Percentiles rank a stretch among this genome's conserved stretches.
These are phyloP conservation scores for Pichia membranifaciens DNA, from an alignment of 805 yeast species.

Conservation along the genomic window DNA sequence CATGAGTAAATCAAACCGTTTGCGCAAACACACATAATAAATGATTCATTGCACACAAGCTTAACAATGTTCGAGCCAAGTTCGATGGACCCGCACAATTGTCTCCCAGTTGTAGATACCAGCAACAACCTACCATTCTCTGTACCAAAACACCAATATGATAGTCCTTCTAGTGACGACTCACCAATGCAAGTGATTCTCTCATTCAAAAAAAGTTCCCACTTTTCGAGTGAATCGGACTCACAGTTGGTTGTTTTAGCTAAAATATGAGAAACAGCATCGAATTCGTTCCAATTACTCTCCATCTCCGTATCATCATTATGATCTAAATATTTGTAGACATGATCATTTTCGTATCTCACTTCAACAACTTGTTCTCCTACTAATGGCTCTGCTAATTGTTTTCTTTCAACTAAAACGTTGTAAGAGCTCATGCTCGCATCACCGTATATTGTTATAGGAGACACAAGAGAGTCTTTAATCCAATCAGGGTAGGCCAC, in stretches of 20 bases:
- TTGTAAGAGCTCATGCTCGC: conserved; percentile 25
- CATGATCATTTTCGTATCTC: conserved; percentile 15
- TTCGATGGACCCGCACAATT: conserved; percentile 43
- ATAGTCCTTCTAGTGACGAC: conserved; percentile 36
- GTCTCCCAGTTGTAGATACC: conserved; percentile 40
- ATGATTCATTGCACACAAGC: conserved; percentile 31
- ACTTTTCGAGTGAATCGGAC: conserved; percentile 17
- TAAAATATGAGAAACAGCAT: conserved; percentile 27
- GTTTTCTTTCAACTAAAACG: conserved; percentile 23
- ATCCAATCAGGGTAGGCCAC: conserved; percentile 30
- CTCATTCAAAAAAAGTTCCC: conserved; percentile 39
- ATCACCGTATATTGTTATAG: conserved; percentile 28
- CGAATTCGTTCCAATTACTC: conserved; percentile 32
- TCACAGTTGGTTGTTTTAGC: conserved; percentile 5
- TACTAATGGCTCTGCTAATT: background rate
- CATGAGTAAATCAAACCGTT: conserved; percentile 48
- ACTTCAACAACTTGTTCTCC: conserved; percentile 18
- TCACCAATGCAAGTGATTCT: conserved; percentile 33
- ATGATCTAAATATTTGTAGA: conserved; percentile 13
- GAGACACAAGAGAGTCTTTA: conserved; percentile 20
- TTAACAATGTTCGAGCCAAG: conserved; percentile 43
- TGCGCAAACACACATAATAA: conserved; percentile 41
- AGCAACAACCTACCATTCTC: conserved; percentile 52
- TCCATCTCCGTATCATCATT: conserved; percentile 24
- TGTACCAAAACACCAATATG: conserved; percentile 52